Conservation (phyloP, 805 yeast genomes). For the Saccharomyces jurei region DNA sequence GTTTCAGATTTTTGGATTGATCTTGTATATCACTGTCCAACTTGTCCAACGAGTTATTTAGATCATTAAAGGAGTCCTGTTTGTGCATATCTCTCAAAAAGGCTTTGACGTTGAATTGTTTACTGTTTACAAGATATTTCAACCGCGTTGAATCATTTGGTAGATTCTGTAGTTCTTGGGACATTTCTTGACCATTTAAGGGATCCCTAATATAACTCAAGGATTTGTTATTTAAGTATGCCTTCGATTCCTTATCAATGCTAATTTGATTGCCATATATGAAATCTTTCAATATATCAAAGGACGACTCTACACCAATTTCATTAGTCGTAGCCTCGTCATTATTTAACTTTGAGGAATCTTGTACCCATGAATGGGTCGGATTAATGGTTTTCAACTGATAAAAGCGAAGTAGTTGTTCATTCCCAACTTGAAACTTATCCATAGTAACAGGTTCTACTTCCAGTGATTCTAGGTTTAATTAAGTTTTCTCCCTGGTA, state of each 20-base stretch:
- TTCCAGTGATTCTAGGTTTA: background rate
- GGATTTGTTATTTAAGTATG: conserved; percentile 13
- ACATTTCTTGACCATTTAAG: conserved; percentile 37
- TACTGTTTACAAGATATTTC: conserved; percentile 46
- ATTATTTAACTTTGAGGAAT: conserved; percentile 26
- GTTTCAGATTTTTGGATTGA: conserved; percentile 43
- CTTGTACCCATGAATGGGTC: conserved; percentile 29
- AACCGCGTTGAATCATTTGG: conserved; percentile 34
- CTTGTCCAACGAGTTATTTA: conserved; percentile 39
- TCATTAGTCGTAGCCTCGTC: background rate
- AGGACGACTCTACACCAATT: conserved; percentile 11
- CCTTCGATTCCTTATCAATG: conserved; percentile 18
- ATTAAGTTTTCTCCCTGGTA: background rate
- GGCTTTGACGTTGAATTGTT: conserved; percentile 48
- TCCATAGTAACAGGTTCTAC: conserved; percentile 3
- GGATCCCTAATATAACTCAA: conserved; percentile 41
- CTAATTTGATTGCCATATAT: conserved; percentile 23
- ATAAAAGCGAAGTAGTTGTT: conserved; percentile 33
- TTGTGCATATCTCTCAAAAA: conserved; percentile 50
- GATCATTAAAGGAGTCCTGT: conserved; percentile 44
- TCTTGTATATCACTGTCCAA: conserved; percentile 43
- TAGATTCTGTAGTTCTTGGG: conserved; percentile 27
- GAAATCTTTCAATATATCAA: conserved; percentile 28
- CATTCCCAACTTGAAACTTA: conserved; percentile 18
- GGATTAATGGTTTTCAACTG: conserved; percentile 40